Conservation (phyloP, 176 grass and related monocot genomes). For the Panicum miliaceum region DNA sequence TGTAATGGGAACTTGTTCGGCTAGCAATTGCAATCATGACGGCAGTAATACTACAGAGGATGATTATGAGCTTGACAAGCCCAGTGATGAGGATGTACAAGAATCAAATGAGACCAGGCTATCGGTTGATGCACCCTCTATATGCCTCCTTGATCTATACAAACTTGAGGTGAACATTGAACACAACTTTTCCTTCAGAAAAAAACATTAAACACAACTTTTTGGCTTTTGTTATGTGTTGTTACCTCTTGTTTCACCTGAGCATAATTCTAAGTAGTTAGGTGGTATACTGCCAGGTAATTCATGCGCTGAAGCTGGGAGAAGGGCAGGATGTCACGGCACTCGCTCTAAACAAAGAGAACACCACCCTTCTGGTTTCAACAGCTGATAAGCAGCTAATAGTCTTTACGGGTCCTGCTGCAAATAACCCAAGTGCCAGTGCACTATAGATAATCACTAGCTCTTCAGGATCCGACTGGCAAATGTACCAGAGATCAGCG, state of each 20-base stretch:
- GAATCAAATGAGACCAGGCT: conserved; percentile 46
- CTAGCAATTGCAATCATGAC: conserved; percentile 44
- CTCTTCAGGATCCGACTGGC: conserved; percentile 26
- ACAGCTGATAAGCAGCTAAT: conserved; percentile 85
- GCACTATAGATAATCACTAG: conserved; percentile 26
- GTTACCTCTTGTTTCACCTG: conserved; percentile 19
- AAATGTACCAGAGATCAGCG: conserved; percentile 3
- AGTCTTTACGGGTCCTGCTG: conserved; percentile 78
- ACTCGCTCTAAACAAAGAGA: conserved; percentile 81
- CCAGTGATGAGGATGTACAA: conserved; percentile 27
- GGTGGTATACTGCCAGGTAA: conserved; percentile 57
- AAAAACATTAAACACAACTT: conserved; percentile 25
- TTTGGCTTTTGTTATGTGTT: background rate
- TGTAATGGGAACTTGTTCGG: conserved; percentile 66
- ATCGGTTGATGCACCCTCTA: conserved; percentile 71
- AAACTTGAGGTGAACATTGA: conserved; percentile 78
- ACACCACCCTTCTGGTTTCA: conserved; percentile 81
- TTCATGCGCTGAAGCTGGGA: conserved; percentile 68
- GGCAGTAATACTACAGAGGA: conserved; percentile 38
- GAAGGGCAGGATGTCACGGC: conserved; percentile 77
- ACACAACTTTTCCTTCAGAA: background rate
- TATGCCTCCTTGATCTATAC: conserved; percentile 90
- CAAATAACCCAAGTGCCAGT: conserved; percentile 47
- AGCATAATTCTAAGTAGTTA: conserved; percentile 39
- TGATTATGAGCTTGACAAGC: conserved; percentile 42